Conservation (phyloP, 2,329 filamentous ascomycete species). For the Neofusicoccum umdonicola region DNA sequence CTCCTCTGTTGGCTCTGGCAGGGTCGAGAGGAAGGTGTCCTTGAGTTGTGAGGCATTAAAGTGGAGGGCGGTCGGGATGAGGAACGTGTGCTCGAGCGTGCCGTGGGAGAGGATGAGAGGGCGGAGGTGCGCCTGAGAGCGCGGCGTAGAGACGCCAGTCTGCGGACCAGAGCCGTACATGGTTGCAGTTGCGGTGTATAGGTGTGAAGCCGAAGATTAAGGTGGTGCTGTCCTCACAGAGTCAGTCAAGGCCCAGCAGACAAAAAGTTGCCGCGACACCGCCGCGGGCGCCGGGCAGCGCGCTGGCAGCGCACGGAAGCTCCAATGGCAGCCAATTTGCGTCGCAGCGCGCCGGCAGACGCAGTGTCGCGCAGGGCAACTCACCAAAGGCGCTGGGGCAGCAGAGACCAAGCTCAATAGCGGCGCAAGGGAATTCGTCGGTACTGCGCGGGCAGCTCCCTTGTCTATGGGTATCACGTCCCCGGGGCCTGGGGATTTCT, state of each 20-base stretch:
- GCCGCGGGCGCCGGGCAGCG: not conserved
- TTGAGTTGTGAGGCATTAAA: conserved; percentile 95
- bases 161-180: conserved; percentile 93
- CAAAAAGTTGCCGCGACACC: not conserved
- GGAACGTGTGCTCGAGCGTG: conserved; percentile 91
- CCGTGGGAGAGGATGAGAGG: conserved; percentile 90
- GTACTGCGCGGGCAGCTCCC: conserved; percentile 19
- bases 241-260: conserved; percentile 3
- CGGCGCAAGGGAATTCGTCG: conserved; percentile 19
- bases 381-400: conserved; percentile 2
- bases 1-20: conserved; percentile 92
- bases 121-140: conserved; percentile 87
- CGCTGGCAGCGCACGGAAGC: not conserved
- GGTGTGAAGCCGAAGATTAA: conserved; percentile 17
- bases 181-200: conserved; percentile 23
- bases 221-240: not conserved
- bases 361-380: not conserved
- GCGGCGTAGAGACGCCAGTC: conserved; percentile 94
- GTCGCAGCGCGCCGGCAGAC: not conserved
- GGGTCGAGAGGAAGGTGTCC: conserved; percentile 79
- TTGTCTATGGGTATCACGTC: conserved; percentile 13
- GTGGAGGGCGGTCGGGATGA: conserved; percentile 91
- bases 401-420: not conserved
- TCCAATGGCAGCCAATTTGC: not conserved
- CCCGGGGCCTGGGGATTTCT: conserved; percentile 6